phyloP scores from a whole-genome alignment of 2,329 filamentous ascomycete genomes.

The Grosmannia huntii region DNA sequence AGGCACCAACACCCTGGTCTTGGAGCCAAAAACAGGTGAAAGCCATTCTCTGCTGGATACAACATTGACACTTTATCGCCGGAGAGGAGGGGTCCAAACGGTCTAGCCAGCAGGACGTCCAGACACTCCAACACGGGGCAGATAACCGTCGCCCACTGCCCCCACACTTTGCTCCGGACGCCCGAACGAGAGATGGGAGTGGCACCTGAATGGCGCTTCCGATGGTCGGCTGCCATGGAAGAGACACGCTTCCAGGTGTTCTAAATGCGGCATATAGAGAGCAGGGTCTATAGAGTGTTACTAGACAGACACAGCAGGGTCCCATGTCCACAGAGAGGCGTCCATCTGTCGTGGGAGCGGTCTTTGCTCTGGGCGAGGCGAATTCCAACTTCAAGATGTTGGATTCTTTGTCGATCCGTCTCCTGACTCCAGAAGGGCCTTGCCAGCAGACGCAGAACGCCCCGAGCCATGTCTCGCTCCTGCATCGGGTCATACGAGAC shows the following conservation, averaged over 20 bases:
- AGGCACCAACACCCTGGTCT: background rate
- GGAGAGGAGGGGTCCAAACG: background rate
- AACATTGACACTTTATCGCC: too few relatives aligned
- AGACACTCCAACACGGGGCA: background rate
- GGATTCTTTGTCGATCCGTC: too few relatives aligned
- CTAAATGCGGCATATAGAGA: background rate
- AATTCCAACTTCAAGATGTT: too few relatives aligned
- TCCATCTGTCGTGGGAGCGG: too few relatives aligned
- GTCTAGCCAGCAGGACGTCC: background rate
- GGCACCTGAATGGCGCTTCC: background rate
- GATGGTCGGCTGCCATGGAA: background rate
- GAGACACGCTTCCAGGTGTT: background rate
- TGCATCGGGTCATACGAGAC: background rate
- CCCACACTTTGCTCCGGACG: background rate
- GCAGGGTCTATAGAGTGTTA: background rate
- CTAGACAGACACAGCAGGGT: background rate
- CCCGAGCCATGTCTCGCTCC: background rate
- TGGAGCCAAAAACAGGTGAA: background rate
- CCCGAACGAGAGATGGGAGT: background rate
- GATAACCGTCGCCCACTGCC: background rate
- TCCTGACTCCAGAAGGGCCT: background rate
- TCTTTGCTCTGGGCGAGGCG: too few relatives aligned
- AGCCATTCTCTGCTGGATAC: background rate
- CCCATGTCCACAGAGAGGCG: background rate
- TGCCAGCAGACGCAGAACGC: background rate